Evolutionary conservation across 2,329 filamentous ascomycete genomes (phyloP).

Genomic region (Calonectria ilicicola): DNA sequence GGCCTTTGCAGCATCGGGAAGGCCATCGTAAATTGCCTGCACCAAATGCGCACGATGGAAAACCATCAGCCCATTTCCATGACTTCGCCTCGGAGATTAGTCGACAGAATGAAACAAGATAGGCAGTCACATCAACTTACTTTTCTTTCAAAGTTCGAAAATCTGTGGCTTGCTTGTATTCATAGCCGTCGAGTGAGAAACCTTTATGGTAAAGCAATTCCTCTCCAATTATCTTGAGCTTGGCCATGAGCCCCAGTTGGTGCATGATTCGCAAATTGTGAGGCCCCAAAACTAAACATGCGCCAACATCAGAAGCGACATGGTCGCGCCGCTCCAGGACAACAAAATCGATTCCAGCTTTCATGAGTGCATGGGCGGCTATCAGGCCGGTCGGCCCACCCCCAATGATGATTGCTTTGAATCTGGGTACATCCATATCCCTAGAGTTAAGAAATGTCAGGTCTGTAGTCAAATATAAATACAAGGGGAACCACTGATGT

Average conservation of each 20-base stretch:
- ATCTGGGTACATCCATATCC: not conserved
- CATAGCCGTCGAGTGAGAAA: not conserved
- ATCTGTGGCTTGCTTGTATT: not conserved
- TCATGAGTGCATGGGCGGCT: constrained; percentile 41
- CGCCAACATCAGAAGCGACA: constrained; percentile 40
- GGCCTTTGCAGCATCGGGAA: constrained; percentile 10
- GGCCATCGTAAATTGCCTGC: constrained; percentile 25
- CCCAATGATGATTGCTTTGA: constrained; percentile 44
- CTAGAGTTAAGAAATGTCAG: not conserved
- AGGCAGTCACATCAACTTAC: not conserved
- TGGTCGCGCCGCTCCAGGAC: constrained; percentile 49
- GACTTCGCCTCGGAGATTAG: constrained; percentile 10
- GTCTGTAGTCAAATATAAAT: not conserved
- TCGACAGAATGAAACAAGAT: too few relatives aligned
- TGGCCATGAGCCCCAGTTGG: constrained; percentile 23
- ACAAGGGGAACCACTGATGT: too few relatives aligned
- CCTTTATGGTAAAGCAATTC: not conserved
- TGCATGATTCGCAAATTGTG: constrained; percentile 20
- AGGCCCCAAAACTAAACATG: constrained; percentile 16
- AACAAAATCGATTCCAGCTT: constrained; percentile 51
- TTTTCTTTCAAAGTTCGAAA: constrained; percentile 4
- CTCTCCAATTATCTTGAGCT: not conserved
- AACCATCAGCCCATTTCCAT: constrained; percentile 30
- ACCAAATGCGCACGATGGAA: constrained; percentile 31
- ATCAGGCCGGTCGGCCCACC: constrained; percentile 44